phyloP scores from a whole-genome alignment of 1,284 basidiomycete genomes.

The Austroboletus niveus region DNA sequence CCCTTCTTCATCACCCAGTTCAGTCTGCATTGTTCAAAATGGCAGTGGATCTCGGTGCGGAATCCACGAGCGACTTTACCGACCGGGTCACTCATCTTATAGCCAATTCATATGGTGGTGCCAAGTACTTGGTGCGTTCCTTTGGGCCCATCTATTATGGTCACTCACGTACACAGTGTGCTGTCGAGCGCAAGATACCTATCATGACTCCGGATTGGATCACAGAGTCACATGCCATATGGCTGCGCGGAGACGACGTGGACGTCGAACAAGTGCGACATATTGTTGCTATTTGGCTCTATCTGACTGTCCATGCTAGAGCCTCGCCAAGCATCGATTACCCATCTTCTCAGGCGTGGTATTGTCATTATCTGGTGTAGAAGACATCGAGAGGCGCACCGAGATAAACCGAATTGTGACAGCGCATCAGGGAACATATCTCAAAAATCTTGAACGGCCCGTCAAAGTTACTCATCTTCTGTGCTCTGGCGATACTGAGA shows the following conservation, averaged over 20 bases:
- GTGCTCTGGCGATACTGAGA: constrained; percentile 45
- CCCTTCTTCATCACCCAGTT: background rate
- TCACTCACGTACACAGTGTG: constrained; percentile 50
- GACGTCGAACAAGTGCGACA: constrained; percentile 48
- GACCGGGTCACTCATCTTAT: constrained; percentile 81
- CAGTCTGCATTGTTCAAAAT: constrained; percentile 69
- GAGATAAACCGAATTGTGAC: constrained; percentile 57
- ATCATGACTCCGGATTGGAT: constrained; percentile 76
- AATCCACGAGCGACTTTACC: constrained; percentile 64
- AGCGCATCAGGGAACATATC: constrained; percentile 53
- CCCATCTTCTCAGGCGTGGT: constrained; percentile 64
- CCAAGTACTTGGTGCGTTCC: constrained; percentile 67
- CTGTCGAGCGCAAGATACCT: constrained; percentile 68
- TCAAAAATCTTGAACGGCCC: constrained; percentile 64
- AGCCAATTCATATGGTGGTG: constrained; percentile 63
- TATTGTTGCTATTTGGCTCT: constrained; percentile 21
- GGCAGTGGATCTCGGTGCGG: constrained; percentile 74
- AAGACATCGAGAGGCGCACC: constrained; percentile 49
- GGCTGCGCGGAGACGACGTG: constrained; percentile 76
- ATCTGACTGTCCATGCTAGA: constrained; percentile 36
- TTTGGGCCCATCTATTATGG: background rate
- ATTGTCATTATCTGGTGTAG: constrained; percentile 67
- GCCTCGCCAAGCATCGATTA: constrained; percentile 53
- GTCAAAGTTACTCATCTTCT: constrained; percentile 68
- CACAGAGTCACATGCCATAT: constrained; percentile 61